These are phyloP conservation scores for Pichia kudriavzevii DNA, from an alignment of 1,139 yeast species.

Conservation along the genomic window DNA sequence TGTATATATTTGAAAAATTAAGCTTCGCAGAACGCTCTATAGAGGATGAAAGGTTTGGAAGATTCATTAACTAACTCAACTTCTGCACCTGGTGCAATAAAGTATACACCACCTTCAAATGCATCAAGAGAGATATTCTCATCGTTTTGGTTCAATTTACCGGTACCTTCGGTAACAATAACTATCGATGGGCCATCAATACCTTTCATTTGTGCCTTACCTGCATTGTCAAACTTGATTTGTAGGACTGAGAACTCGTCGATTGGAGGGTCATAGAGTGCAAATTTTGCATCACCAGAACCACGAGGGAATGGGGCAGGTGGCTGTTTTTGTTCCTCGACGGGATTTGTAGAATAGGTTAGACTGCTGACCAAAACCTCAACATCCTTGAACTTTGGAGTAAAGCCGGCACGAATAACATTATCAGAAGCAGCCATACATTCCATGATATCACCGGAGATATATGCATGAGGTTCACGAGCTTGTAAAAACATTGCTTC, in stretches of 20 bases:
- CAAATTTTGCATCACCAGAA: constrained; percentile 57
- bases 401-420: constrained; percentile 96
- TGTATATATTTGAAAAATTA: constrained; percentile 18
- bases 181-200: constrained; percentile 85
- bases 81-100: constrained; percentile 70
- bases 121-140: constrained; percentile 1
- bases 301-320: constrained; percentile 60
- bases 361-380: constrained; percentile 81
- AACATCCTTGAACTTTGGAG: constrained; percentile 97
- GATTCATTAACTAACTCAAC: constrained; percentile 52
- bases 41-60: constrained; percentile 52
- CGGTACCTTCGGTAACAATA: constrained; percentile 76
- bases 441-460: constrained; percentile 92
- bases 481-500: constrained; percentile 97
- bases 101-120: constrained; percentile 72
- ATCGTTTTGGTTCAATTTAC: constrained; percentile 35
- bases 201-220: constrained; percentile 41
- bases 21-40: constrained; percentile 82
- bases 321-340: constrained; percentile 82
- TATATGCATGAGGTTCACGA: constrained; percentile 96
- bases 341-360: constrained; percentile 83
- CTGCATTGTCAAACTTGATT: constrained; percentile 45
- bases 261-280: constrained; percentile 89
- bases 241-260: constrained; percentile 91
- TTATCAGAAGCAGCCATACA: constrained; percentile 99